These are phyloP conservation scores for Chaetomiaceae sp. DNA, from an alignment of 2,329 filamentous ascomycete species.

Conservation along the genomic window DNA sequence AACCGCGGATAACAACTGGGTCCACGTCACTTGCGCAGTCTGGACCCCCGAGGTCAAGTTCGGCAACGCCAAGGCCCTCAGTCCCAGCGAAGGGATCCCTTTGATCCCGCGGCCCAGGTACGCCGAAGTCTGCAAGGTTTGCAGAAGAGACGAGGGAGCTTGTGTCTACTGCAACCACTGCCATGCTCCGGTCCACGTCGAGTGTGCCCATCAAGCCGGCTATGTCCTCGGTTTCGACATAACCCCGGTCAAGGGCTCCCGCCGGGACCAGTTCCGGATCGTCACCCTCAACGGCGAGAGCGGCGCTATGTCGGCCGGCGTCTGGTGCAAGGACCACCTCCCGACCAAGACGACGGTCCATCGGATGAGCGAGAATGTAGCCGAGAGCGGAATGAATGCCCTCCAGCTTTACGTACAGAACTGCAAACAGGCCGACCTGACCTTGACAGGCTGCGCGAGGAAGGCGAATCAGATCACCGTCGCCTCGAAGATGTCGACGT, in stretches of 20 bases:
- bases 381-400: constrained; percentile 68
- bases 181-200: constrained; percentile 69
- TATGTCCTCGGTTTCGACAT: constrained; percentile 89
- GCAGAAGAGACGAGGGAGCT: constrained; percentile 69
- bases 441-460: constrained; percentile 84
- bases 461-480: constrained; percentile 77
- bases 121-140: constrained; percentile 76
- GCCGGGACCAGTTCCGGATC: constrained; percentile 73
- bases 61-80: constrained; percentile 73
- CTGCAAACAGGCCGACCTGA: constrained; percentile 91
- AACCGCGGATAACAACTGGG: constrained; percentile 96
- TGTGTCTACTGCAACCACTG: constrained; percentile 80
- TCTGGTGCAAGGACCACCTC: constrained; percentile 91
- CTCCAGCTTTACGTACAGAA: constrained; percentile 82
- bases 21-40: constrained; percentile 87
- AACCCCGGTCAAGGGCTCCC: constrained; percentile 80
- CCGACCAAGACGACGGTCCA: constrained; percentile 68
- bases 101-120: constrained; percentile 70
- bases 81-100: constrained; percentile 84
- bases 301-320: constrained; percentile 74
- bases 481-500: constrained; percentile 50
- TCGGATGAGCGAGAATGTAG: constrained; percentile 69
- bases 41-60: constrained; percentile 94
- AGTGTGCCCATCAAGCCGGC: constrained; percentile 79
- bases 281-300: constrained; percentile 76